Percentiles rank a stretch among this genome's conserved stretches.
These are phyloP conservation scores for Neoarthrinium moseri DNA, from an alignment of 2,329 filamentous ascomycete genomes.

Conservation along the genomic window DNA sequence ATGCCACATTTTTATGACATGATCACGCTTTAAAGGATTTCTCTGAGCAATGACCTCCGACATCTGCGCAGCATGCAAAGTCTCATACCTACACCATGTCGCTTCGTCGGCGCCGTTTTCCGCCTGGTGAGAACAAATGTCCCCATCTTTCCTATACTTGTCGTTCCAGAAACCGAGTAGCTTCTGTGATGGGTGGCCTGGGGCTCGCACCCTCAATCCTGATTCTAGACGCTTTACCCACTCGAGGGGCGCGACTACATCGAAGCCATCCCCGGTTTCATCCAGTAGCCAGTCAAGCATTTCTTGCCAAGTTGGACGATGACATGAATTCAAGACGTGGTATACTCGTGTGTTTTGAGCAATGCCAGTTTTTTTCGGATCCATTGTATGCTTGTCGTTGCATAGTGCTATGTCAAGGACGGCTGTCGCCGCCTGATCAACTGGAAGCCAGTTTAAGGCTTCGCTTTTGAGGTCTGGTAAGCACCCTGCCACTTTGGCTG, in stretches of 20 bases:
- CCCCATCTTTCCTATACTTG: too few relatives aligned
- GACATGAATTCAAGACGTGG: slow-evolving; percentile 48
- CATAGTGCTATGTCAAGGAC: slow-evolving; percentile 36
- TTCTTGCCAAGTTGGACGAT: slow-evolving; percentile 39
- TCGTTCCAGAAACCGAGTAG: slow-evolving; percentile 2
- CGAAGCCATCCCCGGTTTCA: background rate
- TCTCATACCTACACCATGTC: background rate
- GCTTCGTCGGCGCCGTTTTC: too few relatives aligned
- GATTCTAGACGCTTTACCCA: slow-evolving; percentile 1
- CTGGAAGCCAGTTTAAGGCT: slow-evolving; percentile 42
- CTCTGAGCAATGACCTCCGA: background rate
- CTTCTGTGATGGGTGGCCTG: background rate
- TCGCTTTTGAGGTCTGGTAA: slow-evolving; percentile 37
- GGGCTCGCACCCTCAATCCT: background rate
- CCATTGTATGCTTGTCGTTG: slow-evolving; percentile 15
- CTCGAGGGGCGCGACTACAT: background rate
- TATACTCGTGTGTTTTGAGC: slow-evolving; percentile 30
- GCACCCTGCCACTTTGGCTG: slow-evolving; percentile 32
- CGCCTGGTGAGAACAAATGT: too few relatives aligned
- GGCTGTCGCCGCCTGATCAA: slow-evolving; percentile 41
- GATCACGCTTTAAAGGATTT: background rate
- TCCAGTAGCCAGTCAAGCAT: slow-evolving; percentile 31
- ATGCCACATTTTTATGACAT: slow-evolving; percentile 1
- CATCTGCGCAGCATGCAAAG: background rate
- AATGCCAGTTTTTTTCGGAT: slow-evolving; percentile 20